These are phyloP conservation scores for Rhodomyrtus psidioides DNA, from an alignment of 441 rosid species.

Conservation along the genomic window DNA sequence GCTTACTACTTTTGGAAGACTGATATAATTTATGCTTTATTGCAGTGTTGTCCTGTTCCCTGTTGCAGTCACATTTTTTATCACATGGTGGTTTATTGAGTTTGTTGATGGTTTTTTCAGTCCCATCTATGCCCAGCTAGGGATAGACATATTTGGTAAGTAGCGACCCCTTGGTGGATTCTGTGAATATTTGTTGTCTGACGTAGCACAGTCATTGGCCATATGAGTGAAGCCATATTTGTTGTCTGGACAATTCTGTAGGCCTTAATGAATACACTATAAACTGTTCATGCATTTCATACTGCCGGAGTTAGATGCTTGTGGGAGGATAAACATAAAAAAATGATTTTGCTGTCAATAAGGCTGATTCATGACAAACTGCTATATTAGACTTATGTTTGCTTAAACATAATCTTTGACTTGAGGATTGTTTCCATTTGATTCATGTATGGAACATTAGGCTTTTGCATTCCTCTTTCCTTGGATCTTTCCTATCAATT, in stretches of 20 bases:
- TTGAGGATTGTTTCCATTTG: neutral
- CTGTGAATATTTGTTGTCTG: neutral
- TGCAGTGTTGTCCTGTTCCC: constrained; percentile 95
- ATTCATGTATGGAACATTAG: neutral
- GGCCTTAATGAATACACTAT: neutral
- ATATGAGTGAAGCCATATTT: neutral
- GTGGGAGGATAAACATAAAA: neutral
- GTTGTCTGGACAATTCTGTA: neutral
- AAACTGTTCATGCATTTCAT: neutral
- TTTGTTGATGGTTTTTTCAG: constrained; percentile 96
- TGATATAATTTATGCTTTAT: constrained; percentile 14
- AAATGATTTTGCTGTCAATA: neutral
- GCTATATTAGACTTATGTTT: neutral
- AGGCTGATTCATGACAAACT: neutral
- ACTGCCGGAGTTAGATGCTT: neutral
- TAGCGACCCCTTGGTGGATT: neutral
- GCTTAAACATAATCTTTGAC: neutral
- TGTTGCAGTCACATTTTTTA: constrained; percentile 81
- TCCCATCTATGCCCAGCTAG: constrained; percentile 81
- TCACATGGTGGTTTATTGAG: constrained; percentile 98
- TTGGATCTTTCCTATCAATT: neutral
- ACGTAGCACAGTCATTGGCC: neutral
- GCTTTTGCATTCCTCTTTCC: neutral
- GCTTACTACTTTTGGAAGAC: constrained; percentile 3
- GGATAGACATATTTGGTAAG: constrained; percentile 83